phyloP scores from a whole-genome alignment of 495 filamentous ascomycete genomes.

The Aspergillus nidulans region DNA sequence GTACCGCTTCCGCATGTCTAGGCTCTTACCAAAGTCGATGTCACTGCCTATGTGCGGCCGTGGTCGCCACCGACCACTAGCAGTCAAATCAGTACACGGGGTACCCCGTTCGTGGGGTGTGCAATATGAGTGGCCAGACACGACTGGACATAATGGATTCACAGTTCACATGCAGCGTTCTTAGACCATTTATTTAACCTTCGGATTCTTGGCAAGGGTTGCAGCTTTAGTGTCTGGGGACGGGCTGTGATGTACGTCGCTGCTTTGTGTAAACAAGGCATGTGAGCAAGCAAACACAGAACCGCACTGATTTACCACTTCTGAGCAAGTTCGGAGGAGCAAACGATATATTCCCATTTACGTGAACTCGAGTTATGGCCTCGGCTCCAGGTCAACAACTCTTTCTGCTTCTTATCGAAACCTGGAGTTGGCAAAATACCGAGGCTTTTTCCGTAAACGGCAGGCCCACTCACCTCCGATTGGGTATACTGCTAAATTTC shows the following conservation, averaged over 20 bases:
- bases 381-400: neutral
- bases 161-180: neutral
- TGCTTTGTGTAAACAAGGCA: neutral
- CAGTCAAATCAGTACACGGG: neutral
- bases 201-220: neutral
- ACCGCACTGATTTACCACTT: neutral
- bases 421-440: conserved; percentile 16
- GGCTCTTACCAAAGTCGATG: too few relatives aligned
- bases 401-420: neutral
- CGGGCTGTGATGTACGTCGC: neutral
- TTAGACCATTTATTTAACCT: neutral
- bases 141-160: too few relatives aligned
- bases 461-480: neutral
- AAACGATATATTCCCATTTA: neutral
- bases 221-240: neutral
- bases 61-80: neutral
- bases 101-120: neutral
- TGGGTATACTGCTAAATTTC: neutral
- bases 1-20: too few relatives aligned
- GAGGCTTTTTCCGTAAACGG: conserved; percentile 20
- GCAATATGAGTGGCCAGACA: neutral
- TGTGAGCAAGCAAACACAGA: neutral
- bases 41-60: too few relatives aligned
- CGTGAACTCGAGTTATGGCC: neutral
- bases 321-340: neutral